These are phyloP conservation scores for Penicillium hesseltinei DNA, from an alignment of 2,329 filamentous ascomycete genomes.

Conservation along the genomic window DNA sequence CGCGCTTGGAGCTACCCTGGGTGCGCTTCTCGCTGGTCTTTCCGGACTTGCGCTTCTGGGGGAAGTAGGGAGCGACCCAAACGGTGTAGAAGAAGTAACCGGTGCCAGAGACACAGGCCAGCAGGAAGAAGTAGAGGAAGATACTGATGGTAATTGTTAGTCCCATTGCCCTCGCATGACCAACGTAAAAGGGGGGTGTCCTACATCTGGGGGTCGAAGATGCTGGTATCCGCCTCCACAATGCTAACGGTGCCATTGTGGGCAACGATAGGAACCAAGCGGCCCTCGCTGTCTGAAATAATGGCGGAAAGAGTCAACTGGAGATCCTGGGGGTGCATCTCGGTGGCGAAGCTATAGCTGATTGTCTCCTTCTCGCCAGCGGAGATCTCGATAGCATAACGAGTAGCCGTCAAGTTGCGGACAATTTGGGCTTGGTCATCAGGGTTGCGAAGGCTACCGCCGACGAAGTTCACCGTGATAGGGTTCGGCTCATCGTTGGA, in stretches of 20 bases:
- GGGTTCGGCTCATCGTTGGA: constrained; percentile 77
- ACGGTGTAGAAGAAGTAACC: constrained; percentile 98
- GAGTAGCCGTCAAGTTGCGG: constrained; percentile 78
- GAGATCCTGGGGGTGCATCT: constrained; percentile 91
- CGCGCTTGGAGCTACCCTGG: constrained; percentile 61
- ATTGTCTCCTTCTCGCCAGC: constrained; percentile 73
- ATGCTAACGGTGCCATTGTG: constrained; percentile 81
- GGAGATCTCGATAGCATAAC: constrained; percentile 71
- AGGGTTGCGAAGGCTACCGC: constrained; percentile 68
- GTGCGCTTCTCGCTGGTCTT: constrained; percentile 32
- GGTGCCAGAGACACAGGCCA: constrained; percentile 71
- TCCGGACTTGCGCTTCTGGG: constrained; percentile 59
- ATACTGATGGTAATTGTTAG: constrained; percentile 58
- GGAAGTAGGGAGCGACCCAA: constrained; percentile 95
- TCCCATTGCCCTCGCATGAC: constrained; percentile 13
- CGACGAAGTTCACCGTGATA: constrained; percentile 72
- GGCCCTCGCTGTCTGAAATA: constrained; percentile 64
- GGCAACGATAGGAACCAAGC: constrained; percentile 72
- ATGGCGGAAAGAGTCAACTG: constrained; percentile 74
- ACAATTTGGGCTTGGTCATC: constrained; percentile 60
- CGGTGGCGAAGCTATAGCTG: constrained; percentile 80
- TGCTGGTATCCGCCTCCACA: constrained; percentile 85
- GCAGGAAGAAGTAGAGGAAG: constrained; percentile 94
- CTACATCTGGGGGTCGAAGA: constrained; percentile 95
- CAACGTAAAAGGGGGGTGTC: constrained; percentile 32